A percentile compares a stretch with the other conserved stretches of the same genome.
phyloP scores from a whole-genome alignment of 1,139 yeast genomes.

The Sugiyamaella grinbergsii region DNA sequence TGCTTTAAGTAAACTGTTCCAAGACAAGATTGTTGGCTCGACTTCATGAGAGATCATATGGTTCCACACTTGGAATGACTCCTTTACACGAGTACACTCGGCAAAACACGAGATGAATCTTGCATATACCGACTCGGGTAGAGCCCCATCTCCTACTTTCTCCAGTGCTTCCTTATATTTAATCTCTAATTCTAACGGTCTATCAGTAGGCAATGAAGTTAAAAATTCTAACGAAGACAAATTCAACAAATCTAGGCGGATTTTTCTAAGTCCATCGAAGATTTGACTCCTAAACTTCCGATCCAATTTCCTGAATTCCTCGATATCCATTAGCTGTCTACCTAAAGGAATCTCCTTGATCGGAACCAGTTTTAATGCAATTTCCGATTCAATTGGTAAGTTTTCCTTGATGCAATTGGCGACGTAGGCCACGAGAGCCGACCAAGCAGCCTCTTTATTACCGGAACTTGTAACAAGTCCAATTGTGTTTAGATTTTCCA shows the following conservation, averaged over 20 bases:
- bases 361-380: slow-evolving; percentile 40
- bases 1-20: slow-evolving; percentile 52
- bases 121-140: slow-evolving; percentile 41
- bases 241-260: slow-evolving; percentile 31
- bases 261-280: slow-evolving; percentile 27
- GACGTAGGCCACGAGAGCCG: slow-evolving; percentile 39
- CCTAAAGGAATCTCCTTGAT: slow-evolving; percentile 35
- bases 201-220: slow-evolving; percentile 31
- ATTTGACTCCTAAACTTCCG: slow-evolving; percentile 21
- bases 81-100: slow-evolving; percentile 36
- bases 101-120: slow-evolving; percentile 44
- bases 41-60: slow-evolving; percentile 40
- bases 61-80: slow-evolving; percentile 48
- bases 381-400: slow-evolving; percentile 30
- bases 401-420: slow-evolving; percentile 30
- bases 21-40: slow-evolving; percentile 43
- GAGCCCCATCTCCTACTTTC: slow-evolving; percentile 25
- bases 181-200: slow-evolving; percentile 33
- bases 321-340: slow-evolving; percentile 27
- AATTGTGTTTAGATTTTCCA: slow-evolving; percentile 37
- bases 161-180: slow-evolving; percentile 33
- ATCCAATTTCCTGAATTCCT: slow-evolving; percentile 23
- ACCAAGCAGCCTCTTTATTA: slow-evolving; percentile 36
- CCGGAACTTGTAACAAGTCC: slow-evolving; percentile 31
- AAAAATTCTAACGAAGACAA: slow-evolving; percentile 31